phyloP scores from a whole-genome alignment of 2,329 filamentous ascomycete species.

The Trichoderma sp. region DNA sequence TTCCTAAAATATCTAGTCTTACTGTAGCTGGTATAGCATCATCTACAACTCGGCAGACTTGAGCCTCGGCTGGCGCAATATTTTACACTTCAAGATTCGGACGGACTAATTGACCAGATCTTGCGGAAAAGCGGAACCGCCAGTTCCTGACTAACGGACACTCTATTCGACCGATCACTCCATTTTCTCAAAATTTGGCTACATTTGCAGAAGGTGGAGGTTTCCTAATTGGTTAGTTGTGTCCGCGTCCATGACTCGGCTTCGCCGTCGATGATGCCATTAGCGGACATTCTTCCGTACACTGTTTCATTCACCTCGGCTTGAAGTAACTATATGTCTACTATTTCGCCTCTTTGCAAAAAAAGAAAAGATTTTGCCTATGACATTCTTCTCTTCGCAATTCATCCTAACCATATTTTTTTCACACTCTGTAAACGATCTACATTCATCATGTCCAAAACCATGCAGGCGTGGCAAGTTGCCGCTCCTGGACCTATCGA shows the following conservation, averaged over 20 bases:
- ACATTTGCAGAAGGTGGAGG: conserved; percentile 4
- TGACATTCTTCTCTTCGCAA: neutral
- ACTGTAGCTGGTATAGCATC: neutral
- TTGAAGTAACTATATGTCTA: neutral
- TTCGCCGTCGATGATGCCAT: neutral
- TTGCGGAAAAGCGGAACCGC: neutral
- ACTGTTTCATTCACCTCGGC: neutral
- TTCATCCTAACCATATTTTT: neutral
- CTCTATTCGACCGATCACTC: neutral
- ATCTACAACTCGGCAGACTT: neutral
- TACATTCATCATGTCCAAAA: conserved; percentile 22
- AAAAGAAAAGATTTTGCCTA: neutral
- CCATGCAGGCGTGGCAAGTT: conserved; percentile 36
- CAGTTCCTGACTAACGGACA: neutral
- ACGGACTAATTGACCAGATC: neutral
- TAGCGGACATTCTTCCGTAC: neutral
- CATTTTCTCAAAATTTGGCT: neutral
- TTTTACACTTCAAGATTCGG: neutral
- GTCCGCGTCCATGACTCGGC: neutral
- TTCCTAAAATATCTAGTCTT: neutral
- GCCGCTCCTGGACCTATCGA: conserved; percentile 30
- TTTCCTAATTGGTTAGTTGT: neutral
- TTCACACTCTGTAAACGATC: neutral
- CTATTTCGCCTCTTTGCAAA: neutral
- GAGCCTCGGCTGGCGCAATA: neutral